Conservation (phyloP, 2,329 filamentous ascomycete genomes). For the Arthrobotrys musiformis region DNA sequence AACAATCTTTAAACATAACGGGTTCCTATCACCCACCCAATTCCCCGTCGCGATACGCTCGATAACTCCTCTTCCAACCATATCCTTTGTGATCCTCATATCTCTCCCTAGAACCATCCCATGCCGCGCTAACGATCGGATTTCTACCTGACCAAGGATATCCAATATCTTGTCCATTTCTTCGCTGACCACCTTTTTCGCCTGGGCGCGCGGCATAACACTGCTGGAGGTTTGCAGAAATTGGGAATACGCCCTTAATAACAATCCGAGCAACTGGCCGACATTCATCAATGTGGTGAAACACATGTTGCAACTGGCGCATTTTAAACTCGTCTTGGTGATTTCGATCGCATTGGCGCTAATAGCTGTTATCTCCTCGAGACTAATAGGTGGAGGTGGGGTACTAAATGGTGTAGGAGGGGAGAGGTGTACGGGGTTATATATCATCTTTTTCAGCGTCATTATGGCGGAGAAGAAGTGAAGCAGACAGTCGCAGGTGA, state of each 20-base stretch:
- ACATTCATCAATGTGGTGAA: conserved; percentile 54
- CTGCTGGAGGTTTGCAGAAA: conserved; percentile 45
- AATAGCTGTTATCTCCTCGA: conserved; percentile 49
- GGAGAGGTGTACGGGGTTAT: conserved; percentile 52
- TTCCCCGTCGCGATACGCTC: conserved; percentile 49
- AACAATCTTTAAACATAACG: conserved; percentile 51
- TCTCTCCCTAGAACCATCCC: conserved; percentile 37
- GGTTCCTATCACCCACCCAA: conserved; percentile 51
- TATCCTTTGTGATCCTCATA: conserved; percentile 48
- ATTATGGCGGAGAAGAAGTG: conserved; percentile 55
- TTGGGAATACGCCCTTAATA: conserved; percentile 46
- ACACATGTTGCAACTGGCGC: conserved; percentile 53
- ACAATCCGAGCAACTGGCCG: conserved; percentile 40
- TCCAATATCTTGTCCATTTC: conserved; percentile 55
- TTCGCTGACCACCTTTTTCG: conserved; percentile 32
- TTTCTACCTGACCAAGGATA: conserved; percentile 51
- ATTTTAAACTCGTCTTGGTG: conserved; percentile 49
- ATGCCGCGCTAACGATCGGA: conserved; percentile 42
- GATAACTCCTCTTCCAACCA: conserved; percentile 49
- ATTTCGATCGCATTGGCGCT: conserved; percentile 51
- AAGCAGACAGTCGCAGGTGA: conserved; percentile 51
- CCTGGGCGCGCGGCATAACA: conserved; percentile 36
- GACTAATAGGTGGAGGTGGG: conserved; percentile 45
- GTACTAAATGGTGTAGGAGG: conserved; percentile 51
- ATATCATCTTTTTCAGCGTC: conserved; percentile 55